Evolutionary conservation across 1,284 basidiomycete species (phyloP), one percentile per base, ranked within the genome.

Genomic region (Sutorius eximius): DNA sequence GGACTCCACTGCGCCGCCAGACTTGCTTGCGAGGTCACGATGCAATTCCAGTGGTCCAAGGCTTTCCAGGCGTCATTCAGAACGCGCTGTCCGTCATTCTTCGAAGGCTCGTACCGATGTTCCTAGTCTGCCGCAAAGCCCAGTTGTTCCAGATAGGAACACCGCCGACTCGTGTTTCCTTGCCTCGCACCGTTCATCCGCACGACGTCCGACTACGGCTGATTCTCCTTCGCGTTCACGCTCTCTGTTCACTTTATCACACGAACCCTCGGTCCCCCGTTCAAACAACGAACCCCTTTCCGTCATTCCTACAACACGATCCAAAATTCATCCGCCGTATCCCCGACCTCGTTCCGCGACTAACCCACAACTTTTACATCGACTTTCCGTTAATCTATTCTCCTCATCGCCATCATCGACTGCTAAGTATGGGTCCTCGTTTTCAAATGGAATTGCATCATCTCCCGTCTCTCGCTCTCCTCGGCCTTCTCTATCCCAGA

Each of bases 331-430:
- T 53, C 43, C 38, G 45, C 33, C 53, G 38, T 59, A 56, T 37
- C 12, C 56, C 24, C 77, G 84, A 52, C 79, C 77, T 43, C 83
- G 85, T 32, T 79, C 86, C 40, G 79, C 82, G 47, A 87, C 86
- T n/a, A 87, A 86, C 60, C 85, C 87, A 5, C 83, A 87, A 24
- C 72, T 88, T 52, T 70, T 90, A 33, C 85, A 85, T 63, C 82
- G 88, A 42, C 71, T 89, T 53, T 90, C 88, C n/a, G 71, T 86
- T 60, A 85, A 82, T 59, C 66, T 89, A 27, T 86, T 89, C 61
- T 79, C 79, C 18, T 75, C 79, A 51, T 76, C 81, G 16, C 70
- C 76, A 33, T 68, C 73, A 36, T 66, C 72, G 40, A 61, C 71
- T 47, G 62, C 55, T 33, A 69, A 62, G 61, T 69, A 47, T 60